These are phyloP conservation scores for Euphrasia arctica DNA, from an alignment of 305 asterid species.

Conservation along the genomic window DNA sequence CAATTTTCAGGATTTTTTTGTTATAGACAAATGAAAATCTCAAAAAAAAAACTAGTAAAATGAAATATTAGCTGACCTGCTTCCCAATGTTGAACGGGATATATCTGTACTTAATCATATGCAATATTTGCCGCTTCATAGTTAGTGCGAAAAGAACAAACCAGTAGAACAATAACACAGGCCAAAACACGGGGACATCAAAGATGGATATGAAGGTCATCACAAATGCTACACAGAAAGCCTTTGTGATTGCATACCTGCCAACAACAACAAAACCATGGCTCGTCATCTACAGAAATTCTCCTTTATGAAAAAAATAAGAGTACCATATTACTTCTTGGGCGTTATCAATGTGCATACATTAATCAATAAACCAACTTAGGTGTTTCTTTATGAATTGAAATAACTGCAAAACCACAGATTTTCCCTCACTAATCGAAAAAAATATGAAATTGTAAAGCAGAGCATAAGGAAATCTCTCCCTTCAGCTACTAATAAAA, in stretches of 20 bases:
- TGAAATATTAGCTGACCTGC: conserved; percentile 43
- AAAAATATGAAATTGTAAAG: not conserved
- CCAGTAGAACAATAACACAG: conserved; percentile 76
- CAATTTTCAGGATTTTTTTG: not conserved
- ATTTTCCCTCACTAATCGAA: not conserved
- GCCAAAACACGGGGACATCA: conserved; percentile 93
- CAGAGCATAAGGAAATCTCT: not conserved
- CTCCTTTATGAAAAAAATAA: not conserved
- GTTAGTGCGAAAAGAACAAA: conserved; percentile 68
- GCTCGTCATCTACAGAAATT: conserved; percentile 11
- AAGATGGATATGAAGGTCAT: conserved; percentile 85
- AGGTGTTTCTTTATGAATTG: not conserved
- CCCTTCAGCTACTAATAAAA: conserved; percentile 1
- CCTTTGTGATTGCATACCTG: conserved; percentile 91
- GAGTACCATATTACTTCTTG: not conserved
- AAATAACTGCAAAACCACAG: not conserved
- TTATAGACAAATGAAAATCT: not conserved
- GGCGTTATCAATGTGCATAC: not conserved
- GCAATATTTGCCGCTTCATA: conserved; percentile 75
- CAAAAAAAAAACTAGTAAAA: too few relatives aligned
- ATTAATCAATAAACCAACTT: not conserved
- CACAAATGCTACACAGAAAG: conserved; percentile 69
- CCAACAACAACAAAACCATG: conserved; percentile 7
- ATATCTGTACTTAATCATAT: conserved; percentile 83
- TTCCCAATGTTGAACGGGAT: conserved; percentile 74